Conservation (phyloP, 2,329 filamentous ascomycete species). For the Chaetomium olivaceum region DNA sequence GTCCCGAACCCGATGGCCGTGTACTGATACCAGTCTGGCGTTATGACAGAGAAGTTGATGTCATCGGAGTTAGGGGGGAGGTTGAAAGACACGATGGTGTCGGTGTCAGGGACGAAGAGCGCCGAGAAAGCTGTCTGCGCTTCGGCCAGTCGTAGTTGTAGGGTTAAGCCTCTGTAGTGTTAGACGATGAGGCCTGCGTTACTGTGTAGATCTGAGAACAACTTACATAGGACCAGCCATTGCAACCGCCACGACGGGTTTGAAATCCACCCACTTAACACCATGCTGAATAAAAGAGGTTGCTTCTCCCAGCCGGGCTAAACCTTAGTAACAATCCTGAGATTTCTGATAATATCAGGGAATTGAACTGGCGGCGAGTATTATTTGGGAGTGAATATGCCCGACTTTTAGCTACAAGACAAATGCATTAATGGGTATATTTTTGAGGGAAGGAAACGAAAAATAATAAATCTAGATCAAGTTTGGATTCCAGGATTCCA, state of each 20-base stretch:
- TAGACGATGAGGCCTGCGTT: neutral
- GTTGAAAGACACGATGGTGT: slow-evolving; percentile 33
- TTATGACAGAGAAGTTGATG: slow-evolving; percentile 34
- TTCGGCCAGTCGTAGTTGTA: slow-evolving; percentile 9
- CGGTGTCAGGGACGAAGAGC: slow-evolving; percentile 29
- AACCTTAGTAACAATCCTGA: neutral
- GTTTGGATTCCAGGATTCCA: neutral
- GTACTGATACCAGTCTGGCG: slow-evolving; percentile 33
- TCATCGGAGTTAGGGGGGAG: slow-evolving; percentile 32
- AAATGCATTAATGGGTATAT: neutral
- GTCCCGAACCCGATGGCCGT: slow-evolving; percentile 33
- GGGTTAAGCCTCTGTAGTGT: slow-evolving; percentile 11
- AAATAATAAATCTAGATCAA: neutral
- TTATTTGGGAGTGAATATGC: neutral
- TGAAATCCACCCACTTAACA: neutral
- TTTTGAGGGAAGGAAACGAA: neutral
- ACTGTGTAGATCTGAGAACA: neutral
- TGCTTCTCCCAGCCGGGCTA: neutral
- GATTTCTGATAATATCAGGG: neutral
- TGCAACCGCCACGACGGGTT: neutral
- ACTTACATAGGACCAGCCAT: slow-evolving; percentile 21
- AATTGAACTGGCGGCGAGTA: neutral
- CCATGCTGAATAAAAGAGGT: neutral
- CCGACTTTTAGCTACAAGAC: neutral
- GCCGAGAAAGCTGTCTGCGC: slow-evolving; percentile 27